Evolutionary conservation across 768 basidiomycete genomes (phyloP), one percentile per base, ranked within the genome.

Genomic region (Lactarius psammicola): DNA sequence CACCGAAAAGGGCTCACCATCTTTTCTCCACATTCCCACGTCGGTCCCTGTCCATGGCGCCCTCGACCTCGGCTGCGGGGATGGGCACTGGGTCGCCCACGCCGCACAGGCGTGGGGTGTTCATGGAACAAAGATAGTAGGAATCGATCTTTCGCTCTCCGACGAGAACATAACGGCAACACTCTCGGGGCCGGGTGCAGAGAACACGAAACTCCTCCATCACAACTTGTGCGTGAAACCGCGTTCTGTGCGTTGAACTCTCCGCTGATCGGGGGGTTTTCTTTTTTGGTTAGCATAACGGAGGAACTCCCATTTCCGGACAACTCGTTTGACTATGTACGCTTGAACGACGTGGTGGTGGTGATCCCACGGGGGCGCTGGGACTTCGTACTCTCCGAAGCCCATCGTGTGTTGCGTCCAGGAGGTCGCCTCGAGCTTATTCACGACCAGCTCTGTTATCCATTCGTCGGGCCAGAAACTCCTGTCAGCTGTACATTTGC

Each of bases 21-120:
- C 85, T 0, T 92, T 93, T 71, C 79, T 84, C 63, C 76, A 81
- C 65, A 82, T 68, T 46, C 70, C 81, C 66, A 72, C 78, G 40
- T 78, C 79, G 28, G 76, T 75, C n/a, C 78, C 80, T 0, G 87
- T 89, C 1, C 72, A 75, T 1, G 76, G 78, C 15, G 85, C 88
- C 28, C 80, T 94, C 8, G 91, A 93, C 71, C 75, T 94, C 15
- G 92, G 92, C 2, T 92, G 90, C 73, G 91, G 92, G 13, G 69
- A 81, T 56, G 90, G 90, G 0, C 72, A 82, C 56, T 94, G 92
- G 92, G 78, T 86, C 6, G 65, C 84, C 0, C 79, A 86, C 56
- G 86, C 90, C 4, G 84, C 88, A 3, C 77, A 72, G 26, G 71
- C 75, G n/a, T 94, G 91, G 91, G 82, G 79, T 26, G 71, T 76